Evolutionary conservation across 1,139 yeast species (phyloP), one percentile per base, ranked within the genome.

Genomic region (Pichia sp.): DNA sequence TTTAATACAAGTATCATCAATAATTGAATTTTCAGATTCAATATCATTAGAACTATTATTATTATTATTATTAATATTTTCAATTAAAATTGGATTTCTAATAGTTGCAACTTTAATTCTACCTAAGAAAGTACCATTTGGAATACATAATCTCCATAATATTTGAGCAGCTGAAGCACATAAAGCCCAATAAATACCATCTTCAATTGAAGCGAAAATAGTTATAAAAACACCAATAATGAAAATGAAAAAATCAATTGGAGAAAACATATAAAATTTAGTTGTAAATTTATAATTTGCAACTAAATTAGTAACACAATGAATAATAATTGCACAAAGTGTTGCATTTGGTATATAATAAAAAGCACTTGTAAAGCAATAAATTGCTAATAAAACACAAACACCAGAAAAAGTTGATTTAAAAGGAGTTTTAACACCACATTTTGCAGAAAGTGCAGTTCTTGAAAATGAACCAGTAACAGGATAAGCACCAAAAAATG

Each of bases 381-480:
- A 89, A 51, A 89, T 71, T 2, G 97, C 95, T 52, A 89, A 70
- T 53, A 89, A 68, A 25, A 89, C 97, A 62, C 89, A 89, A 35
- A 76, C 78, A 61, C 96, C 97, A 27, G 96, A 87, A 66, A 80
- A 84, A 45, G 87, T 74, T 68, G 97, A 96, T 43, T 96, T 95
- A 49, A 89, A 70, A 30, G 97, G 97, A 35, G 97, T 89, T 61
- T 89, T 77, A 39, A 89, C 97, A 60, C 96, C 95, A 74, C 96
- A 87, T 67, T 89, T 89, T 46, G 95, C 86, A 68, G 90, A 89
- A 59, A 89, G 74, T 12, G 97, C 97, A 40, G 96, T 84, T 70
- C 97, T 82, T 20, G 95, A 85, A 65, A 89, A 89, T 1, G 97
- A 89, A 43, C 97, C 97, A 10, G 97, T 89, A 10, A 96, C 90